Evolutionary conservation across 2,329 filamentous ascomycete species (phyloP).

Genomic region (Scytalidium sp.): DNA sequence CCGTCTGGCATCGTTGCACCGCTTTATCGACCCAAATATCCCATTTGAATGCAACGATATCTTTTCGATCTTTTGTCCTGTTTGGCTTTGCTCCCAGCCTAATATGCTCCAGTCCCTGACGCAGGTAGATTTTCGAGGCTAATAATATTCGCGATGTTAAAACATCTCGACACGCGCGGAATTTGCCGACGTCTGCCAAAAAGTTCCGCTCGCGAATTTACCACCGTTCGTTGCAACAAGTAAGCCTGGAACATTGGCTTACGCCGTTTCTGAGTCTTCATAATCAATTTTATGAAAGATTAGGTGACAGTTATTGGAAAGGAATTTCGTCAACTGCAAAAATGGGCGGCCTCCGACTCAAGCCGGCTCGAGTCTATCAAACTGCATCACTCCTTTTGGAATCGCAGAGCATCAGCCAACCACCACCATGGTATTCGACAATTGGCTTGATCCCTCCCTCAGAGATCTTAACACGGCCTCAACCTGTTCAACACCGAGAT

Average conservation of each 20-base stretch:
- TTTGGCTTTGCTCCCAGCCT: not conserved
- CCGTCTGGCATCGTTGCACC: slow-evolving; percentile 54
- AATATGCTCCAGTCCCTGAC: not conserved
- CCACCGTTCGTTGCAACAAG: not conserved
- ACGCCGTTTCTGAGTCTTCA: not conserved
- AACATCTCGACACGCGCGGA: not conserved
- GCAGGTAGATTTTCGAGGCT: not conserved
- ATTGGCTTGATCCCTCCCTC: slow-evolving; percentile 45
- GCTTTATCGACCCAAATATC: slow-evolving; percentile 16
- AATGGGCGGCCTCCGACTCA: slow-evolving; percentile 29
- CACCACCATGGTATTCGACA: slow-evolving; percentile 29
- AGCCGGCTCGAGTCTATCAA: slow-evolving; percentile 45
- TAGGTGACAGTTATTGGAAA: not conserved
- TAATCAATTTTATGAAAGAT: not conserved
- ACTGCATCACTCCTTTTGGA: slow-evolving; percentile 42
- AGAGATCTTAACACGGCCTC: slow-evolving; percentile 53
- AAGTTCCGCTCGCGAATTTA: not conserved
- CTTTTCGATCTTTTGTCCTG: not conserved
- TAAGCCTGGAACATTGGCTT: not conserved
- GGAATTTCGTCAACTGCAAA: not conserved
- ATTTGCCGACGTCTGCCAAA: not conserved
- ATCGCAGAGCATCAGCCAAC: slow-evolving; percentile 34
- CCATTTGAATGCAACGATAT: slow-evolving; percentile 4
- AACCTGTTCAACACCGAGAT: slow-evolving; percentile 44
- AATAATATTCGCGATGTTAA: not conserved